Evolutionary conservation across 139 green algal species (phyloP).

Genomic region (Chlorella sorokiniana): DNA sequence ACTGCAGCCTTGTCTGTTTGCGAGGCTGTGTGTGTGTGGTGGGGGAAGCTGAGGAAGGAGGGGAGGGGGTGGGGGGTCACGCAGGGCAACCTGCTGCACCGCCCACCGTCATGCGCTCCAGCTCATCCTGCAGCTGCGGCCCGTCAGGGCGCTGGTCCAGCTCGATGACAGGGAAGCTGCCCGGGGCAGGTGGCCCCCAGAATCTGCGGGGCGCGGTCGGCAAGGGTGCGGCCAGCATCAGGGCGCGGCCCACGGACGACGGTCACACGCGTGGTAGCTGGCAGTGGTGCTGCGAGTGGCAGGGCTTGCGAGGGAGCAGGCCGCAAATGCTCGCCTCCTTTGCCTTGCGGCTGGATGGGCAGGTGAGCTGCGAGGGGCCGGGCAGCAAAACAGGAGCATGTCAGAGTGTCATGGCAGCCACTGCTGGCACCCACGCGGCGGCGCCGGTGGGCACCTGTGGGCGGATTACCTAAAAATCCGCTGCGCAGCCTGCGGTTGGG

Average conservation of each 20-base stretch:
- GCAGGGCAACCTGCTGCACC: not conserved
- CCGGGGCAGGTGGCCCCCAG: not conserved
- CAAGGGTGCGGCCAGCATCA: not conserved
- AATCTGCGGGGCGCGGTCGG: not conserved
- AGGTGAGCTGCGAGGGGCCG: not conserved
- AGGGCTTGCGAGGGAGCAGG: not conserved
- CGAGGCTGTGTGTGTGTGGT: not conserved
- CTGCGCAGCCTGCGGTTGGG: too few relatives aligned
- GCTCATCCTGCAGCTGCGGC: not conserved
- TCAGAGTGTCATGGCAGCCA: too few relatives aligned
- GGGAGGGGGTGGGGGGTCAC: too few relatives aligned
- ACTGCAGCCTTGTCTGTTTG: not conserved
- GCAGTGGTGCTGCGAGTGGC: not conserved
- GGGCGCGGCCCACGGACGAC: not conserved
- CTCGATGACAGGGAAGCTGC: not conserved
- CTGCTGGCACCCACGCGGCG: too few relatives aligned
- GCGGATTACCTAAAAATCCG: too few relatives aligned
- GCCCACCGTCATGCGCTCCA: conserved; percentile 15
- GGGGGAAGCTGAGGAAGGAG: not conserved
- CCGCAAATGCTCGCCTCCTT: not conserved
- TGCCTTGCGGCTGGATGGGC: not conserved
- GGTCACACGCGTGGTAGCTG: not conserved
- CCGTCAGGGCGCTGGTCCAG: conserved; percentile 6
- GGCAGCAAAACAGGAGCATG: too few relatives aligned
- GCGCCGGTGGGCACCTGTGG: too few relatives aligned